Evolutionary conservation across 805 yeast genomes (phyloP).

Genomic region (Brettanomyces sp.): DNA sequence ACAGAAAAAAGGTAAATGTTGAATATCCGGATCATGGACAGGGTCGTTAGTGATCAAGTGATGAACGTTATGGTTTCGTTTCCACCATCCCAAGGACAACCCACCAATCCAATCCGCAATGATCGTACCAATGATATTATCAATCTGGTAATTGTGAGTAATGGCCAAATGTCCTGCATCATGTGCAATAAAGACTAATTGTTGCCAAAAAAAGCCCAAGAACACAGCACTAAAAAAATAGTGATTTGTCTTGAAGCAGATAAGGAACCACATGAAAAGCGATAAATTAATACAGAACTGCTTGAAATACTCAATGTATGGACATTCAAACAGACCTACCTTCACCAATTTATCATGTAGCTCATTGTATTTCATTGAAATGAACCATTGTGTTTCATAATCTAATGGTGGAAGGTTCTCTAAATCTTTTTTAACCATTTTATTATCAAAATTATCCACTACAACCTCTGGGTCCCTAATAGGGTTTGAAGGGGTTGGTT

Average conservation of each 20-base stretch:
- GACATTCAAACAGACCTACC: constrained; percentile 62
- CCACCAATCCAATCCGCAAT: constrained; percentile 84
- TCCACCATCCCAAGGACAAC: constrained; percentile 90
- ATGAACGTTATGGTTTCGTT: constrained; percentile 87
- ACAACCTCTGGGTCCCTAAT: constrained; percentile 49
- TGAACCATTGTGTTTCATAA: constrained; percentile 48
- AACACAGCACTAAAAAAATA: constrained; percentile 49
- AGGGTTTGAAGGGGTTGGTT: constrained; percentile 6
- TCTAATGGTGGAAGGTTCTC: constrained; percentile 56
- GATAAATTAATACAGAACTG: constrained; percentile 54
- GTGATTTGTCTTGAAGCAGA: constrained; percentile 37
- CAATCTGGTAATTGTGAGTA: constrained; percentile 70
- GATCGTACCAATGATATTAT: constrained; percentile 62
- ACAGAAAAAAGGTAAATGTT: constrained; percentile 85
- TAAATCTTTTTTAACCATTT: constrained; percentile 46
- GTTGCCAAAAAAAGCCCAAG: constrained; percentile 83
- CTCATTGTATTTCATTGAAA: constrained; percentile 49
- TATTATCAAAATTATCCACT: constrained; percentile 50
- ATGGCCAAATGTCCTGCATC: constrained; percentile 85
- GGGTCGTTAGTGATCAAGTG: constrained; percentile 90
- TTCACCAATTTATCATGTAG: constrained; percentile 47
- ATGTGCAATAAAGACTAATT: constrained; percentile 77
- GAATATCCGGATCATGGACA: constrained; percentile 89
- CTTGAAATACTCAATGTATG: constrained; percentile 62
- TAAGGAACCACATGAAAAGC: constrained; percentile 40